Base-by-base conservation (phyloP, 2,329 filamentous ascomycete genomes). In the Aspergillus sojae region DNA sequence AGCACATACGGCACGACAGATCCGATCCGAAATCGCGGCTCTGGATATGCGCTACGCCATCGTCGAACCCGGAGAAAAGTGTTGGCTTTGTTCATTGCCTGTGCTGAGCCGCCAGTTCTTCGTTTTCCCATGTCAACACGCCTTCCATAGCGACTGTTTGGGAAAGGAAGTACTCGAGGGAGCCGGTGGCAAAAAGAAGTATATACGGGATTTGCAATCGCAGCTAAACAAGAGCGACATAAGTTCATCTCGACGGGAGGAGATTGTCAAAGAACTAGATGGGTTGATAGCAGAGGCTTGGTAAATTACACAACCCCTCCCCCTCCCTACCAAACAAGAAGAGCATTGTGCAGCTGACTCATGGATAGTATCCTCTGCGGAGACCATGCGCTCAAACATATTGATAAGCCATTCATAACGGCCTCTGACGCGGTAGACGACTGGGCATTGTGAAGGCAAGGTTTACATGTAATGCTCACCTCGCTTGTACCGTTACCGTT, bases 81-180 rank as follows among this genome's bases (percentile, higher is more conserved):
- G 95, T 78, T 96, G 94, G 80, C 88, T 91, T 2, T 99, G 95
- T 74, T 88, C 89, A 0, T 80, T 98, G 61, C 95, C 95, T 11
- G 81, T 99, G 60, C 84, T 99, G 19, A 94, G 91, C 73, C 83
- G 94, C 60, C 94, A 97, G 72, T 99, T 99, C 79, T 99, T 98
- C 71, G 95, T 99, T 21, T 99, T 99, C 70, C 95, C 95, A 0
- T 99, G 95, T 78, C 95, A 99, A 81, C 95, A 99, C 79, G 92
- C 94, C 4, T 99, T 99, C 74, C 95, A 99, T 78, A 94, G 92
- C 48, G 95, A 99, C 75, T 99, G 95, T 76, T 80, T 99, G 56
- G 94, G 93, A 0, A 89, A 88, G 71, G 91, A 91, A 74, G 93
- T 98, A 0, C 85, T 97, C 59, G 91, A 94, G 76, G 89, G 93